Conservation (phyloP, 2,329 filamentous ascomycete species). For the Rhynchosporium secalis region DNA sequence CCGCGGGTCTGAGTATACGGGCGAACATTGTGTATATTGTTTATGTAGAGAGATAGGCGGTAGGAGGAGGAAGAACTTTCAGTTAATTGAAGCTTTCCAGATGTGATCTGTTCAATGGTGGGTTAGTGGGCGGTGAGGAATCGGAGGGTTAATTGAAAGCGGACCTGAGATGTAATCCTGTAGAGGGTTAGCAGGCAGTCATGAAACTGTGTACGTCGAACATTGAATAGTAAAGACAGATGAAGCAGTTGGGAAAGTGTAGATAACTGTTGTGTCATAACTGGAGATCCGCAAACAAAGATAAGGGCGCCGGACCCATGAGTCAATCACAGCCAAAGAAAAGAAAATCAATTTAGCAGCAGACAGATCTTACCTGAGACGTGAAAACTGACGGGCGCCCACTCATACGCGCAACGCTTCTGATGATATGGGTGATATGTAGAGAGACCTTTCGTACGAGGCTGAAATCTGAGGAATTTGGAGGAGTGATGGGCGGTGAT, state of each 20-base stretch:
- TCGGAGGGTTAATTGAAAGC: constrained; percentile 17
- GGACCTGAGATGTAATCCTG: constrained; percentile 76
- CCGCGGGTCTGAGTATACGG: constrained; percentile 57
- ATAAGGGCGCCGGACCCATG: constrained; percentile 20
- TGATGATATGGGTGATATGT: constrained; percentile 16
- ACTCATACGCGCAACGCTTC: constrained; percentile 71
- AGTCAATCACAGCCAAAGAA: not conserved
- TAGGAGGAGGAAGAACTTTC: constrained; percentile 33
- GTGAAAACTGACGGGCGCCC: constrained; percentile 82
- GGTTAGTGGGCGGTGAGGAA: constrained; percentile 35
- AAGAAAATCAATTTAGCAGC: constrained; percentile 3
- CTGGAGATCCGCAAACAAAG: constrained; percentile 23
- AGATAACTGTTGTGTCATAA: not conserved
- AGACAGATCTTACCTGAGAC: constrained; percentile 66
- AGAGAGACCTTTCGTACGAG: constrained; percentile 18
- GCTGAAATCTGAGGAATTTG: not conserved
- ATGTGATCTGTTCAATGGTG: constrained; percentile 41
- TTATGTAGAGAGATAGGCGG: constrained; percentile 28
- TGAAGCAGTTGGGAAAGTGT: constrained; percentile 19
- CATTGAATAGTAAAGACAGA: constrained; percentile 16
- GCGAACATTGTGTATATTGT: constrained; percentile 56
- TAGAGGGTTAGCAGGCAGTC: constrained; percentile 45
- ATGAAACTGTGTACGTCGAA: constrained; percentile 23
- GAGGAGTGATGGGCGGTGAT: not conserved
- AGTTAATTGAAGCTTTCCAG: constrained; percentile 47